Evolutionary conservation across 2,329 filamentous ascomycete genomes (phyloP).

Genomic region (Aspergillus persii): DNA sequence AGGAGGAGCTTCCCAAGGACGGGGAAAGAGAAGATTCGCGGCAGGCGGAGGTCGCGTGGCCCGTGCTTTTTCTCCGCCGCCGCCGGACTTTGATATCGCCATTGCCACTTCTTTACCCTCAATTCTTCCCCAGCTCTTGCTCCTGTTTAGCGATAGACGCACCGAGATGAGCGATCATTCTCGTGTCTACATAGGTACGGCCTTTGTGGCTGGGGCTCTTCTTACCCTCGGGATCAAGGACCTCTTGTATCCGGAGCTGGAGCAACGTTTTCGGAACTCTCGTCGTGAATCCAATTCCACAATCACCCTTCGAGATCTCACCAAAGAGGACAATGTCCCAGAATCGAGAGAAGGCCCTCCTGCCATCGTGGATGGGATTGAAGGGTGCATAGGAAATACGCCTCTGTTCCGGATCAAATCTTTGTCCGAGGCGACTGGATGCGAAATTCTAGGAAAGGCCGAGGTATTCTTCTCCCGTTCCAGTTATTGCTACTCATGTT

Average conservation of each 20-base stretch:
- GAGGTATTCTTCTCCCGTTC: slow-evolving; percentile 53
- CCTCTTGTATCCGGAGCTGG: slow-evolving; percentile 71
- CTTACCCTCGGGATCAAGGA: slow-evolving; percentile 77
- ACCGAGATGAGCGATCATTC: slow-evolving; percentile 33
- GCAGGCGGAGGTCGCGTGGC: slow-evolving; percentile 21
- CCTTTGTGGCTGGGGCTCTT: slow-evolving; percentile 75
- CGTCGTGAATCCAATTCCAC: slow-evolving; percentile 30
- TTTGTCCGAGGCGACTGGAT: slow-evolving; percentile 81
- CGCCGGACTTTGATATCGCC: neutral
- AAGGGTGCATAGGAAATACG: slow-evolving; percentile 90
- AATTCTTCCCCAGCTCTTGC: neutral
- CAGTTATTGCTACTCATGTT: neutral
- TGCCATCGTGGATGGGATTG: slow-evolving; percentile 72
- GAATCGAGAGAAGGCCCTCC: slow-evolving; percentile 34
- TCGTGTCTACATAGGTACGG: slow-evolving; percentile 60
- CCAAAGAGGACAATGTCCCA: slow-evolving; percentile 14
- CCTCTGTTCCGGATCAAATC: slow-evolving; percentile 83
- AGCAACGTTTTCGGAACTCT: slow-evolving; percentile 57
- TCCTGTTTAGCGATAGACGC: neutral
- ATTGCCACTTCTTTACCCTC: too few relatives aligned
- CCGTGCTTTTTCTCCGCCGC: slow-evolving; percentile 36
- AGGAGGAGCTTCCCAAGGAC: slow-evolving; percentile 19
- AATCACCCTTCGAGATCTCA: slow-evolving; percentile 2
- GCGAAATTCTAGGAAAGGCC: slow-evolving; percentile 87
- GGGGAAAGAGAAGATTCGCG: slow-evolving; percentile 13